These are phyloP conservation scores for Pythium dissotocum DNA, from an alignment of 352 stramenopile species.

Conservation along the genomic window DNA sequence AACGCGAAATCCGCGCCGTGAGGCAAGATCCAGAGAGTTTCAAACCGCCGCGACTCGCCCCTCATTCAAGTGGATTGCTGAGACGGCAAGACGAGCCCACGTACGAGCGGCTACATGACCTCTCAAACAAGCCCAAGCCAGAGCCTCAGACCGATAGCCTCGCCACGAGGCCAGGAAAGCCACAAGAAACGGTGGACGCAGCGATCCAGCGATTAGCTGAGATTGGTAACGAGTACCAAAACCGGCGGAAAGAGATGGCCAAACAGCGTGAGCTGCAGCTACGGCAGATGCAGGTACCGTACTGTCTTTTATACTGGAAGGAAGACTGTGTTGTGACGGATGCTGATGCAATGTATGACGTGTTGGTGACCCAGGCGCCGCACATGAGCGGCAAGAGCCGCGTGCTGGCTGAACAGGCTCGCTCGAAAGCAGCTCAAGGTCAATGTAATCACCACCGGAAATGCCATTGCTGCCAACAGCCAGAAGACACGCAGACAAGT, in stretches of 20 bases:
- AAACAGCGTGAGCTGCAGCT: slow-evolving; percentile 36
- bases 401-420: slow-evolving; percentile 37
- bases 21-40: slow-evolving; percentile 15
- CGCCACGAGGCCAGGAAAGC: background rate
- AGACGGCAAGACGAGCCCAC: slow-evolving; percentile 29
- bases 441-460: slow-evolving; percentile 13
- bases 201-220: slow-evolving; percentile 38
- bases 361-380: slow-evolving; percentile 27
- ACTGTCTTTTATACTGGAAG: background rate
- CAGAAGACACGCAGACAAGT: background rate
- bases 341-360: background rate
- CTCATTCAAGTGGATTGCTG: slow-evolving; percentile 51
- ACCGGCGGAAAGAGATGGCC: slow-evolving; percentile 39
- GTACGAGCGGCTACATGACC: slow-evolving; percentile 56
- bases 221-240: slow-evolving; percentile 42
- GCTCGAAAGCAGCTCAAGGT: slow-evolving; percentile 6
- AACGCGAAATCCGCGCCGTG: slow-evolving; percentile 30
- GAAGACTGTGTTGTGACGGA: background rate
- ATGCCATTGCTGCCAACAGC: slow-evolving; percentile 17
- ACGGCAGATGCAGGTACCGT: slow-evolving; percentile 39
- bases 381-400: slow-evolving; percentile 54
- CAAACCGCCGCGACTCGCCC: slow-evolving; percentile 45
- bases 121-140: slow-evolving; percentile 29
- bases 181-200: slow-evolving; percentile 19
- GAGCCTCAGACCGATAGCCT: background rate